Evolutionary conservation across 805 yeast genomes (phyloP), one percentile per base, ranked within the genome.

Genomic region (Pichia kluyveri): DNA sequence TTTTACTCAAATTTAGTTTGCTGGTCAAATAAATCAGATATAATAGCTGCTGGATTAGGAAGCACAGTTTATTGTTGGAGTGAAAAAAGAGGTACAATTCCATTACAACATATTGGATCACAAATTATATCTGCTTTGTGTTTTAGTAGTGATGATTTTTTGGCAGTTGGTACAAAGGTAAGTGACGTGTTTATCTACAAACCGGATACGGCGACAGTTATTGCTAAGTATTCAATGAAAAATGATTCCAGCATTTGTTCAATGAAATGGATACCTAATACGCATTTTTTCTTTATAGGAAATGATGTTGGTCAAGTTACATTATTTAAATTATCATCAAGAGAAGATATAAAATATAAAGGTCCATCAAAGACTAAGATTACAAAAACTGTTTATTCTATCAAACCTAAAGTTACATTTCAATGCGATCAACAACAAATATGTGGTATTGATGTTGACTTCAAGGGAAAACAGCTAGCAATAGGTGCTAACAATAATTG

Each of bases 401-500:
- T 57, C 18, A 42, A 40, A 27, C 40, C 64, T 4, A 48, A 58
- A 2, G 53, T 63, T 0, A 56, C 58, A 12, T 66, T 78, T 50
- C 69, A 68, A 54, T 70, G 77, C 37, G 80, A 76, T 49, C 68
- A 70, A 30, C 83, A 79, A 55, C 85, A 79, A 59, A 72, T 80
- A 34, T 80, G 85, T 62, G 86, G 85, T 56, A 73, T 87, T 17
- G 80, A 86, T 5, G 61, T 87, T 15, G 80, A 77, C 52, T 63
- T 67, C 6, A 76, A 76, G 45, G 66, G 68, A 26, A 67, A 70
- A 1, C 82, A 82, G 47, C 57, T 86, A 36, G 89, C 96, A 0
- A 75, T 86, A 9, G 96, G 96, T 0, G 86, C 88, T 2, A 89
- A 89, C 60, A 95, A 89, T 59, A 87, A 89, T 57, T 69, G 78